phyloP scores from a whole-genome alignment of 1,284 basidiomycete species.

The Cryptococcus sp. region DNA sequence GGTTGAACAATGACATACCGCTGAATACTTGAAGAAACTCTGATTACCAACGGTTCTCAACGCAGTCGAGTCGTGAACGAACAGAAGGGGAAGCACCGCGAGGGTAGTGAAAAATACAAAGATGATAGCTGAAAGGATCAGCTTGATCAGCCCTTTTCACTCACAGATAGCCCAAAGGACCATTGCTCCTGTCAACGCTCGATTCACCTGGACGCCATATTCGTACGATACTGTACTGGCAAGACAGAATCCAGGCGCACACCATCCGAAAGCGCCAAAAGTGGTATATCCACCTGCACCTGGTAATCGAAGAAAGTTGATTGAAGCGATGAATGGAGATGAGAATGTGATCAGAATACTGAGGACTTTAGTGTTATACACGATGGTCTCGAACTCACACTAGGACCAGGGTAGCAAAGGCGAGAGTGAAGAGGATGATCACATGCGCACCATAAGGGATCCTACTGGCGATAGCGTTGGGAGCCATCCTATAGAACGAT shows the following conservation, averaged over 20 bases:
- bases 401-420: conserved; percentile 32
- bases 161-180: conserved; percentile 42
- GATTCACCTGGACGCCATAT: conserved; percentile 37
- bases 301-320: conserved; percentile 33
- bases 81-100: conserved; percentile 36
- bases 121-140: conserved; percentile 21
- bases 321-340: conserved; percentile 37
- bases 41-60: conserved; percentile 35
- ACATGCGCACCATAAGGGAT: conserved; percentile 41
- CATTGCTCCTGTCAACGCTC: conserved; percentile 39
- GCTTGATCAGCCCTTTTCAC: conserved; percentile 1
- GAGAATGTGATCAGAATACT: conserved; percentile 44
- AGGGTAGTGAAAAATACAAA: conserved; percentile 39
- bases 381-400: conserved; percentile 16
- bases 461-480: background rate
- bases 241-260: conserved; percentile 26
- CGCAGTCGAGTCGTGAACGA: conserved; percentile 33
- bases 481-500: background rate
- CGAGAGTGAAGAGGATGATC: conserved; percentile 34
- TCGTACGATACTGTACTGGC: conserved; percentile 31
- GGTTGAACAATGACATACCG: conserved; percentile 16
- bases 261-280: conserved; percentile 44
- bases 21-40: conserved; percentile 29
- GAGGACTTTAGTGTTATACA: background rate
- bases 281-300: conserved; percentile 14